Base-by-base conservation (phyloP, 495 filamentous ascomycete genomes). In the Cairneyella variabilis region DNA sequence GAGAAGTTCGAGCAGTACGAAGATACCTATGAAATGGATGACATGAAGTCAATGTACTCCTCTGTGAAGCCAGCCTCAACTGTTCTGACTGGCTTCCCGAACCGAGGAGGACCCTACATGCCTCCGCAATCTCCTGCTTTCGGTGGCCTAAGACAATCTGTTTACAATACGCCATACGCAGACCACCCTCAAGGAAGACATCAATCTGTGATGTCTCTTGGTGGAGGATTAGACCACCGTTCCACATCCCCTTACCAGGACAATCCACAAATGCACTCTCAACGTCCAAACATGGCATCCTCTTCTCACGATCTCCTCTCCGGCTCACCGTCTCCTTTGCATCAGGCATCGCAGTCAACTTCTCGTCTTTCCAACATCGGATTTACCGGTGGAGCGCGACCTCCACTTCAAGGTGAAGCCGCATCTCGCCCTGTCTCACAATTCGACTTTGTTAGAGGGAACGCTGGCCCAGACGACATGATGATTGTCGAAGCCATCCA, bases 11-110 rank as follows among this genome's bases (percentile, higher is more conserved):
- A 71, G 28, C 69, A 71, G 26, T 90, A 88, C 60, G 77, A 83
- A 21, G 85, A 90, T 57, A 83, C 71, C 16, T 89, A 90, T 71
- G 93, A 97, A 67, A 90, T 97, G 86, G 93, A 98, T 64, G 93
- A 98, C 62, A 93, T 97, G 78, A 91, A 92, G 63, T 95, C 90
- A 0, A 82, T 95, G 49, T 97, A 97, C 70, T 97, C 92, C 8
- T 95, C 91, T 1, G 89, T 91, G 56, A 91, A 90, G 69, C 93
- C 95, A 20, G 88, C 91, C 2, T 96, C 91, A 0, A 90, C 88
- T 2, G 88, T 98, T 54, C 78, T 98, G 39, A 93, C 89, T 28
- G 91, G 91, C 46, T 88, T 96, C 70, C 86, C 83, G 21, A 76
- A 78, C 18, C 80, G 83, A 45, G 79, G 81, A 39, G 52, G 57